These are phyloP conservation scores for Tetraselmis chui DNA, from an alignment of 139 green algal species.

Conservation along the genomic window DNA sequence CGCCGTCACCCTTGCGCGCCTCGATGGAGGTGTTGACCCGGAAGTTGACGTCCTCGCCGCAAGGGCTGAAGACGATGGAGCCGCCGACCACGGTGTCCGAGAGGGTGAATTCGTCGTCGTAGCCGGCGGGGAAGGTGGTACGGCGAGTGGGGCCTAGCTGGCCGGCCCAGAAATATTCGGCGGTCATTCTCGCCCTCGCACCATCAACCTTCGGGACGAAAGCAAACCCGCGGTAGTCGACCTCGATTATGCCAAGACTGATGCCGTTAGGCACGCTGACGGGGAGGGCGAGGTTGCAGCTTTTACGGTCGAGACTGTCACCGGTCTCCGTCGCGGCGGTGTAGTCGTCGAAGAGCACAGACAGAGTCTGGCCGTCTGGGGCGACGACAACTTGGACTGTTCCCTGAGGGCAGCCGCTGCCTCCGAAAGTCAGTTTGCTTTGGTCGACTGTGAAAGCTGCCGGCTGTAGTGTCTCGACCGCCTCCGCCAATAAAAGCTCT, in stretches of 20 bases:
- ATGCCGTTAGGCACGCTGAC: neutral
- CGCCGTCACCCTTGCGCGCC: neutral
- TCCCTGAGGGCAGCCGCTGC: neutral
- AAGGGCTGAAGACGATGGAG: neutral
- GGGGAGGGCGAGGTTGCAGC: neutral
- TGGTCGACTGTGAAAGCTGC: neutral
- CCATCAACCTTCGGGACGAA: neutral
- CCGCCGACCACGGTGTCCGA: neutral
- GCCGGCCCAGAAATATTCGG: neutral
- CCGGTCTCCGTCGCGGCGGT: neutral
- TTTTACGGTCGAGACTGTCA: neutral
- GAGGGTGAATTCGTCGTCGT: neutral
- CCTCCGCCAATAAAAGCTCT: neutral
- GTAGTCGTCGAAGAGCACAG: neutral
- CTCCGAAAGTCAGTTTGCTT: neutral
- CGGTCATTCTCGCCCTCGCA: neutral
- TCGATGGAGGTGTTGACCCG: neutral
- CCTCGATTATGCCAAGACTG: neutral
- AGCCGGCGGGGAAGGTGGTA: neutral
- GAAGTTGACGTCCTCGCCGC: neutral
- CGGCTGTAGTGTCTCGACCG: too few species aligned
- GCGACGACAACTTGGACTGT: neutral
- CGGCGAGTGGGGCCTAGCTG: neutral
- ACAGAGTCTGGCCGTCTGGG: neutral
- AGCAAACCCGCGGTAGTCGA: neutral